These are phyloP conservation scores for Cladosporium sp. DNA, from an alignment of 2,329 filamentous ascomycete genomes.

Conservation along the genomic window DNA sequence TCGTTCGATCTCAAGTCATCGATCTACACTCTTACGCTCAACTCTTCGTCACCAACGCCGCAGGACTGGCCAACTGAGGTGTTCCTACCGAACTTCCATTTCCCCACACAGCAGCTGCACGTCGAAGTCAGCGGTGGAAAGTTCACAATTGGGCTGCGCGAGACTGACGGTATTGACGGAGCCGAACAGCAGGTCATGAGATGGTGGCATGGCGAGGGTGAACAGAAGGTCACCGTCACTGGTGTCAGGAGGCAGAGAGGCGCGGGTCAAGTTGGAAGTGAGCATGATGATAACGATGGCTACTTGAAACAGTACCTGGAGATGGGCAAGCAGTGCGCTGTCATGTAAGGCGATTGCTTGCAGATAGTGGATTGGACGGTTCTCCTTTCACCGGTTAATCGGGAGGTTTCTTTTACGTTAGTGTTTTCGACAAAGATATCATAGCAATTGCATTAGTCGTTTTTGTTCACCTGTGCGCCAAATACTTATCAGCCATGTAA, in stretches of 20 bases:
- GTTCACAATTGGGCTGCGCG: conserved; percentile 76
- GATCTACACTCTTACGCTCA: conserved; percentile 67
- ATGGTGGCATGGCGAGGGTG: conserved; percentile 90
- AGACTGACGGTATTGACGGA: conserved; percentile 60
- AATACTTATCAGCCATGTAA: too few species aligned
- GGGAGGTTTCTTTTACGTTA: too few species aligned
- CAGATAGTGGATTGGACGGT: background rate
- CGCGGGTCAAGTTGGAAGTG: conserved; percentile 33
- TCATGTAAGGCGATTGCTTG: conserved; percentile 36
- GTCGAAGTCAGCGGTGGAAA: conserved; percentile 80
- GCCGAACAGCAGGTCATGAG: conserved; percentile 65
- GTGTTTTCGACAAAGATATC: too few species aligned
- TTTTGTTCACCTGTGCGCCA: too few species aligned
- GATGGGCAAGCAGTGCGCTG: conserved; percentile 36
- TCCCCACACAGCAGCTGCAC: conserved; percentile 62
- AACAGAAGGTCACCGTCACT: conserved; percentile 71
- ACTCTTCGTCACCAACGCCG: conserved; percentile 54
- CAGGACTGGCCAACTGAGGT: conserved; percentile 71
- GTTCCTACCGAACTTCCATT: conserved; percentile 88
- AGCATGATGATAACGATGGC: conserved; percentile 63
- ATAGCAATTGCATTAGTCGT: too few species aligned
- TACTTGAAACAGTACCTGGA: conserved; percentile 64
- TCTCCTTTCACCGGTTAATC: too few species aligned
- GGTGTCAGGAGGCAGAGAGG: conserved; percentile 61
- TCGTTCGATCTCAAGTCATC: conserved; percentile 80